A percentile compares a stretch with the other conserved stretches of the same genome.
These are phyloP conservation scores for Apodospora peruviana DNA, from an alignment of 495 filamentous ascomycete species.

Conservation along the genomic window DNA sequence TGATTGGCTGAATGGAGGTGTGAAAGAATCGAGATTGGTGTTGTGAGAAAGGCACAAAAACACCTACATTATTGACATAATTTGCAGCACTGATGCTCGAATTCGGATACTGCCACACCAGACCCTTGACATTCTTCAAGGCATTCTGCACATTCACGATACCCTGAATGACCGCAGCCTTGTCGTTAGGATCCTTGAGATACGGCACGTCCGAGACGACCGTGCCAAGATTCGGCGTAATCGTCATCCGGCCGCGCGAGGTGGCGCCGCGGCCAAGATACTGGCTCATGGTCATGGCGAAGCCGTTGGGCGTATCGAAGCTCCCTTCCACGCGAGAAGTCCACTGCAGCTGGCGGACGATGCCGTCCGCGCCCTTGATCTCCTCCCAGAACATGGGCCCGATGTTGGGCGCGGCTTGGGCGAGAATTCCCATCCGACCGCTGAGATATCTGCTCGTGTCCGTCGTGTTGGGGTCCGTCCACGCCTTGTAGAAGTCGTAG, in stretches of 20 bases:
- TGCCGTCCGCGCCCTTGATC: slow-evolving; percentile 55
- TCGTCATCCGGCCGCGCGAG: slow-evolving; percentile 58
- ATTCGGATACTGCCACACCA: slow-evolving; percentile 50
- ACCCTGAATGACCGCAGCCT: slow-evolving; percentile 45
- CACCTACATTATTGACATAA: slow-evolving; percentile 42
- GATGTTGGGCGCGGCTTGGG: slow-evolving; percentile 66
- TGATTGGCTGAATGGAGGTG: too few relatives aligned
- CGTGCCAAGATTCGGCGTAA: slow-evolving; percentile 52
- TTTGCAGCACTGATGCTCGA: slow-evolving; percentile 44
- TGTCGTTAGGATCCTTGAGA: slow-evolving; percentile 48
- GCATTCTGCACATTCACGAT: slow-evolving; percentile 56
- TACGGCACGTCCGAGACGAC: slow-evolving; percentile 50
- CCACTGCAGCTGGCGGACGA: slow-evolving; percentile 61
- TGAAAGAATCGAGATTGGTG: too few relatives aligned
- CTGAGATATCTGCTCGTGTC: slow-evolving; percentile 33
- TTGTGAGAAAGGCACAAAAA: background rate
- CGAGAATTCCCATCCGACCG: slow-evolving; percentile 54
- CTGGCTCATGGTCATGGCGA: slow-evolving; percentile 56
- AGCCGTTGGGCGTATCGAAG: slow-evolving; percentile 33
- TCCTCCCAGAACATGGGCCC: slow-evolving; percentile 58
- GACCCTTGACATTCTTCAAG: slow-evolving; percentile 43
- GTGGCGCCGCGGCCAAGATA: slow-evolving; percentile 60
- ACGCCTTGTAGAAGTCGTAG: slow-evolving; percentile 62
- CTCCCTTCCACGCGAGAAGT: slow-evolving; percentile 57
- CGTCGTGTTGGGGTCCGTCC: slow-evolving; percentile 34